Evolutionary conservation across 139 green algal species (phyloP).

Genomic region (Chlorokybus atmophyticus): DNA sequence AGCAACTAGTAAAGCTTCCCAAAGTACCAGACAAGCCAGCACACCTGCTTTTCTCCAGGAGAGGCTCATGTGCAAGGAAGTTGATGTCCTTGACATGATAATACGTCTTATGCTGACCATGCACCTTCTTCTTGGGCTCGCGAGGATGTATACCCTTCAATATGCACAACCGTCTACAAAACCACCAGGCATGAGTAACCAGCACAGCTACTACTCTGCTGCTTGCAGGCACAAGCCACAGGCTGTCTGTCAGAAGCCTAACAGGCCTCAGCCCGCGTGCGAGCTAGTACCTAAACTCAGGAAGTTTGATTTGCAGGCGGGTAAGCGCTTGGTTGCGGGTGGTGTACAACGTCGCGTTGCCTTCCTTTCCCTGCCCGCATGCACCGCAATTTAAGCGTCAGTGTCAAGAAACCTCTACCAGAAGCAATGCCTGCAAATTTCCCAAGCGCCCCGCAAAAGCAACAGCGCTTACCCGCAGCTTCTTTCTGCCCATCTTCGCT

Average conservation of each 20-base stretch:
- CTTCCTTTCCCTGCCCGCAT: constrained; percentile 28
- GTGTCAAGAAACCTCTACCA: too few relatives aligned
- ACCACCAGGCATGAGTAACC: background rate
- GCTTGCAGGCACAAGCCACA: background rate
- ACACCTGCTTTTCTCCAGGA: constrained; percentile 55
- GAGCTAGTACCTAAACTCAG: constrained; percentile 62
- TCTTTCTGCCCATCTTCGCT: too few relatives aligned
- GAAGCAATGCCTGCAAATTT: too few relatives aligned
- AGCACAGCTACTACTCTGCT: background rate
- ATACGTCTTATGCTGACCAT: constrained; percentile 93
- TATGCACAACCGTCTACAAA: constrained; percentile 82
- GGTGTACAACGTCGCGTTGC: constrained; percentile 75
- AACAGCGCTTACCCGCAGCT: too few relatives aligned
- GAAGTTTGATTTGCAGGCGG: constrained; percentile 89
- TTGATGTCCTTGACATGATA: constrained; percentile 97
- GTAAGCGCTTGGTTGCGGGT: constrained; percentile 88
- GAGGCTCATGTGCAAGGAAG: constrained; percentile 87
- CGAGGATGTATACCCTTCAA: constrained; percentile 94
- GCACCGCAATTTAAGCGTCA: too few relatives aligned
- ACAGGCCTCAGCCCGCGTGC: constrained; percentile 17
- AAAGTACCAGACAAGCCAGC: background rate
- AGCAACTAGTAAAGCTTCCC: background rate
- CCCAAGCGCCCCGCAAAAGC: too few relatives aligned
- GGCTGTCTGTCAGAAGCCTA: background rate
- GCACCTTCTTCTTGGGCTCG: constrained; percentile 90